Evolutionary conservation across 2,329 filamentous ascomycete species (phyloP), one percentile per base, ranked within the genome.

Genomic region (Verticillium isaacii): DNA sequence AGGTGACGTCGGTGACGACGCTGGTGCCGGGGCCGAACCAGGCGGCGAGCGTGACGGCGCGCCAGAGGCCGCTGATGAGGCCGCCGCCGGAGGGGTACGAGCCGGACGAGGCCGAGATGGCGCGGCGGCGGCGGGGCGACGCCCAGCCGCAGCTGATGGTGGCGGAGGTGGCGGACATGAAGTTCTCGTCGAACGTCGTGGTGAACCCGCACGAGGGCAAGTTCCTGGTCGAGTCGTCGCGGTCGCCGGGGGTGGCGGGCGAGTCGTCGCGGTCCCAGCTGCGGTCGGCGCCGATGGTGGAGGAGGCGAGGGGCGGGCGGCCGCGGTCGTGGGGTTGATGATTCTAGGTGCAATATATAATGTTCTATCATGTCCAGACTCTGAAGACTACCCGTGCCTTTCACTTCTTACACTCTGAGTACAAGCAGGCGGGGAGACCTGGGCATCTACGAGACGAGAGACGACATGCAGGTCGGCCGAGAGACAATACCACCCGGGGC

Each of bases 61-160:
- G 64, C 34, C 59, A 60, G 32, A 58, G 45, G 39, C 25, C 19
- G 15, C 39, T 50, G 36, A 56, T 68, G 64, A 52, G 63, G 36
- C 62, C 58, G 54, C 67, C 62, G 32, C 63, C 64, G 19, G 61
- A 62, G 15, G 68, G 64, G 11, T 66, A 69, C 34, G 62, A 63
- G 39, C 65, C 67, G 8, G 65, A 67, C 52, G 63, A 60, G 57
- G 64, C 58, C n/a, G 68, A 70, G 59, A 37, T 66, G 58, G 63
- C 60, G 63, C 61, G 69, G 57, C 60, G 62, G 34, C 55, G 61
- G 55, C 52, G 68, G 57, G 69, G 69, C 2, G 69, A 70, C 12
- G 56, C 64, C 9, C 68, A 70, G 61, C 67, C 69, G 15, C 69
- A 70, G 61, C 60, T 68, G 2, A 65, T 69, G 3, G 50, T 65